Evolutionary conservation across 345 rosid genomes (phyloP).

Genomic region (Pistacia vera): DNA sequence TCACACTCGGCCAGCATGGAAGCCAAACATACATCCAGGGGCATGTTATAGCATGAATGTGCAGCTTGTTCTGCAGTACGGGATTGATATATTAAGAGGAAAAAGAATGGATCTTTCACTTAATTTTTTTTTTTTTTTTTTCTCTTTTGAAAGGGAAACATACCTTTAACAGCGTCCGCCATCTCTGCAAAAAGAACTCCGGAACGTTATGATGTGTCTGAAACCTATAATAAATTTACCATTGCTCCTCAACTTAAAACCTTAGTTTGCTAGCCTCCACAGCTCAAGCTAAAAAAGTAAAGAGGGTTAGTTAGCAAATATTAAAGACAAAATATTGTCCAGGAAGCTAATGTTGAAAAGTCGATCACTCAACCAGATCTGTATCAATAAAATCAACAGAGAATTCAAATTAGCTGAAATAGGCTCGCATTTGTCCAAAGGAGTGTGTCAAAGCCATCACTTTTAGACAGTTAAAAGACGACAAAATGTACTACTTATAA

Average conservation of each 20-base stretch:
- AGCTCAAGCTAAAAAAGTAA: slow-evolving; percentile 34
- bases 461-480: slow-evolving; percentile 5
- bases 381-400: slow-evolving; percentile 43
- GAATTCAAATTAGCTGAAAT: slow-evolving; percentile 30
- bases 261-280: slow-evolving; percentile 29
- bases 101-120: background rate
- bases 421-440: slow-evolving; percentile 8
- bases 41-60: slow-evolving; percentile 4
- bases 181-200: slow-evolving; percentile 20
- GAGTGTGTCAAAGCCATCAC: slow-evolving; percentile 18
- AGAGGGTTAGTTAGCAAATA: slow-evolving; percentile 32
- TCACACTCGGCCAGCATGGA: background rate
- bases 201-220: slow-evolving; percentile 18
- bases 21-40: background rate
- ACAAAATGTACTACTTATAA: slow-evolving; percentile 14
- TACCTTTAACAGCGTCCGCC: slow-evolving; percentile 39
- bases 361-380: slow-evolving; percentile 35
- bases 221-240: slow-evolving; percentile 26
- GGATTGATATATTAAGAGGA: background rate
- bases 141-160: slow-evolving; percentile 29
- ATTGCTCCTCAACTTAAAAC: slow-evolving; percentile 28
- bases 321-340: slow-evolving; percentile 16
- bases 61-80: background rate
- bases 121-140: background rate
- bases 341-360: slow-evolving; percentile 33